Percentiles rank a stretch among this genome's conserved stretches.
Conservation (phyloP, 2,329 filamentous ascomycete species). For the Botryotinia globosa region DNA sequence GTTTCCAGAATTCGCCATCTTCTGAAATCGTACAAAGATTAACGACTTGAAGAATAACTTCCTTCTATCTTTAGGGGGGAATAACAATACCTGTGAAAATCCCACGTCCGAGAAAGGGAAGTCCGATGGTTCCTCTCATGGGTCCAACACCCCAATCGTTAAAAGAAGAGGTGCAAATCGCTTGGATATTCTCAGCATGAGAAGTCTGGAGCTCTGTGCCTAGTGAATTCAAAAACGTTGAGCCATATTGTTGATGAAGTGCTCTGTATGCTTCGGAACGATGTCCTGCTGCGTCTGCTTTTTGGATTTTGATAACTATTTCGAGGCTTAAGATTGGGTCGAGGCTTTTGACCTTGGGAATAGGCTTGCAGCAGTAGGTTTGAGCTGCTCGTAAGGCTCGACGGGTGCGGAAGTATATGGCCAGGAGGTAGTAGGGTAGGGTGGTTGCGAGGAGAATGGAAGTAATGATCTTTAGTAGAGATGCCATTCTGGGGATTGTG, state of each 20-base stretch:
- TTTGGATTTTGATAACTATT: background rate
- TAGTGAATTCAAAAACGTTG: background rate
- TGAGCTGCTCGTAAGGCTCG: background rate
- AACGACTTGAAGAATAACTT: background rate
- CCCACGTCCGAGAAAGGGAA: constrained; percentile 17
- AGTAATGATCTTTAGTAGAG: background rate
- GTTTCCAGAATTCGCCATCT: constrained; percentile 17
- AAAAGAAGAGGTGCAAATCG: constrained; percentile 53
- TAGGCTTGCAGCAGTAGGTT: background rate
- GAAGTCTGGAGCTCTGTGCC: constrained; percentile 37
- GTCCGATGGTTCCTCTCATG: constrained; percentile 43
- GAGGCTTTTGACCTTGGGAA: background rate
- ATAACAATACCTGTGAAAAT: background rate
- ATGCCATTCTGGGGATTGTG: background rate
- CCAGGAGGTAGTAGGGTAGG: background rate
- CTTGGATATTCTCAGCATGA: constrained; percentile 55
- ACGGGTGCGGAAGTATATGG: background rate
- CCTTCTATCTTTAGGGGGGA: no score
- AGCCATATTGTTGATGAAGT: background rate
- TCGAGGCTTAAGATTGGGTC: background rate
- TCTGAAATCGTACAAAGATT: background rate
- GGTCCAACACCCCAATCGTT: constrained; percentile 50
- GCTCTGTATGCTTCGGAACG: background rate
- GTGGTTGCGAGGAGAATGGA: background rate
- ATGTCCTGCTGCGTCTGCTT: background rate